Evolutionary conservation across 495 filamentous ascomycete species (phyloP), one percentile per base, ranked within the genome.

Genomic region (Bathelium albidoporum): DNA sequence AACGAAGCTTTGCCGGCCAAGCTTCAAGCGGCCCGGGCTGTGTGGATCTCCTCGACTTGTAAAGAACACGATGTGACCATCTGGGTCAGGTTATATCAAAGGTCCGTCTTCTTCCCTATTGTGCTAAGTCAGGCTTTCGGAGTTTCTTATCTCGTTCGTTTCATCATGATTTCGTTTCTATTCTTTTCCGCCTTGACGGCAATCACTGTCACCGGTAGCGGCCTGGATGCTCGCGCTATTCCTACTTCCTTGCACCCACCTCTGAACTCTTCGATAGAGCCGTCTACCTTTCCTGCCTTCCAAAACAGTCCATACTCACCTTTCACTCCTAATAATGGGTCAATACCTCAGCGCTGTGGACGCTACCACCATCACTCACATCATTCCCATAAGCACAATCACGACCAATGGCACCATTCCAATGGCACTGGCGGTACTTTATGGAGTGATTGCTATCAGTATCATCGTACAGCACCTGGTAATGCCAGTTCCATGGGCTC

Each of bases 41-140:
- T 49, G 43, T n/a, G 20, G 43, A 49, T n/a, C 11, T 3, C 10
- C 10, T 49, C 9, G 18, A 18, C 9, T 49, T n/a, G 43, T 18
- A 49, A 49, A 49, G 43, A 49, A 49, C n/a, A 49, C 43, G n/a
- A 49, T 20, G 43, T 49, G 18, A 49, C n/a, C 43, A 49, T 49
- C 43, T 39, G 5, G 5, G 34, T 3, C 20, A 49, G 43, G 20
- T n/a, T 49, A 49, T 49, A 49, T 18, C 11, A 18, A 49, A 18
- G 43, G 10, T 20, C 18, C 43, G 43, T 49, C 43, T 49, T 20
- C 43, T 3, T 3, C 20, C n/a, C 20, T 20, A 49, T 49, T 14
- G 11, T 18, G 43, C 43, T n/a, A 20, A 3, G 9, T 49, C 3
- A 49, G 3, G 43, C 18, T 3, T 11, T 3, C 3, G 3, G 20